Evolutionary conservation across 2,329 filamentous ascomycete genomes (phyloP), one percentile per base, ranked within the genome.

Genomic region (Aureobasidium sp.): DNA sequence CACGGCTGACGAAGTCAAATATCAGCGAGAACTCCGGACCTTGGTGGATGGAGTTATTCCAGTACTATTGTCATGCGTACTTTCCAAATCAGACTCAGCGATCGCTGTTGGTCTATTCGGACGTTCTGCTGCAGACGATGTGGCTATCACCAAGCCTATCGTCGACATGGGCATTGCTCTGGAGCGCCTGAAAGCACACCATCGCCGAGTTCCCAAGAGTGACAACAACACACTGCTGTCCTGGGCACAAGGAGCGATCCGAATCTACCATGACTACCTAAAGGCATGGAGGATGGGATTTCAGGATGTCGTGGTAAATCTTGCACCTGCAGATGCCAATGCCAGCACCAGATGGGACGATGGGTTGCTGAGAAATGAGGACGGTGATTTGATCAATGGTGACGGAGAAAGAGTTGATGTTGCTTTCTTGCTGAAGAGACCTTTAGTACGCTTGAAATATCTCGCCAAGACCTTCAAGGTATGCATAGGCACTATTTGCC

Each of bases 21-120:
- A 97, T 71, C 87, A 88, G 75, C 84, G 92, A 61, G 94, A 99
- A 74, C 81, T 99, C 36, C 91, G 92, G 71, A 97, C 94, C 0
- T 77, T 99, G 36, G 92, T 97, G 8, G 92, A 96, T 69, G 94
- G 94, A 62, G 93, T 99, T 26, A 90, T 99, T 62, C 94, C 94
- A 0, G 93, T 97, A 2, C 82, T 99, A 1, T 78, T 99, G 57
- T 90, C 87, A 10, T 90, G 92, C 66, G 89, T 96, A 9, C 82
- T 97, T 13, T 88, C 86, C 10, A 86, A 89, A 64, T 65, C 83
- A 84, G 7, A 66, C 24, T 66, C 66, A 7, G 82, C 82, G 15
- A 80, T 85, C 52, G 82, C 84, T 3, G 82, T 84, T 24, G 86
- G 87, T 5, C 78, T 93, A 2, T 92, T 93, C 70, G 83, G 83